Base-by-base conservation (phyloP, 768 basidiomycete genomes). In the Phaeotremella skinneri region DNA sequence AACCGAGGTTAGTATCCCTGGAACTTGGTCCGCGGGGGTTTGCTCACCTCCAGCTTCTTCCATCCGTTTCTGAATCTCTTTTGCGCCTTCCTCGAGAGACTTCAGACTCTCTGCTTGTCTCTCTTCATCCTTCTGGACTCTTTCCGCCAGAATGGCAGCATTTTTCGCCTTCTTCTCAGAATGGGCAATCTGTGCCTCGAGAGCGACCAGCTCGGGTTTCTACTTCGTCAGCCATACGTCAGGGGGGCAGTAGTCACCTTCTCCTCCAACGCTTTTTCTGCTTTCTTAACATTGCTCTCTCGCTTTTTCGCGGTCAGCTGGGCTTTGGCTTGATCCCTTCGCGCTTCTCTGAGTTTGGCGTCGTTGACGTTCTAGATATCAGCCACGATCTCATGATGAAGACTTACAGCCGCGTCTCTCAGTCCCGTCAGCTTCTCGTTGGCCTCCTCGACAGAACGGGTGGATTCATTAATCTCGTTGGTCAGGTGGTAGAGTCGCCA, bases 401-500 rank as follows among this genome's bases (percentile, higher is more conserved):
- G 21, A 55, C 64, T 62, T 50, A 78, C 78, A 45, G 90, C 88
- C 56, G 89, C 86, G 55, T 83, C 81, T 17, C 88, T 82, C 27
- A 91, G 79, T 2, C 82, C 84, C 1, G 80, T 79, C 17, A 98
- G 81, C 13, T 86, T 83, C 50, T 84, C 84, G 71, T 88, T 91
- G 71, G 88, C 87, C 54, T 80, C 81, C 47, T 85, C 82, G 58
- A 98, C 69, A 88, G 48, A 83, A 81, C 21, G 81, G 1, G 85
- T 83, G 58, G 90, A 88, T 47, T 79, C 80, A 66, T 88, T 85
- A 32, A 98, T 88, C 4, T 84, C 84, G 64, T 87, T 81, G 73
- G 94, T 89, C 57, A 98, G 89, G 76, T 94, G 90, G 72, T 83
- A 97, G 4, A 99, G 78, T 72, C 88, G 90, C 81, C 89, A 92